Conservation (phyloP, 768 basidiomycete genomes). For the Trametes cubensis region DNA sequence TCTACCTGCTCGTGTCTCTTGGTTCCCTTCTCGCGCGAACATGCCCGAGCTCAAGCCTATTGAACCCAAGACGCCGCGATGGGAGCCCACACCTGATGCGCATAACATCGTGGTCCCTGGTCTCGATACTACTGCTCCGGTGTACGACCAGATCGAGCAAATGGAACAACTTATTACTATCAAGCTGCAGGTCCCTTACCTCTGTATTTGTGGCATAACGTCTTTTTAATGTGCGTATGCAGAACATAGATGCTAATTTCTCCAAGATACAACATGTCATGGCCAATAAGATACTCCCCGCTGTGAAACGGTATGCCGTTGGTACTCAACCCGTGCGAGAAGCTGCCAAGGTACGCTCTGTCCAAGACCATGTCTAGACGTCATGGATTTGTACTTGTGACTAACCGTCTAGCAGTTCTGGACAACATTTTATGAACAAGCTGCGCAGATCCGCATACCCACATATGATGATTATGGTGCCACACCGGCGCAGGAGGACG, state of each 20-base stretch:
- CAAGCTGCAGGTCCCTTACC: conserved; percentile 70
- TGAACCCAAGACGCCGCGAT: conserved; percentile 64
- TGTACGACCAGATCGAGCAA: conserved; percentile 87
- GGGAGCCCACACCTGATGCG: conserved; percentile 68
- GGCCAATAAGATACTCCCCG: conserved; percentile 78
- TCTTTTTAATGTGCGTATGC: conserved; percentile 9
- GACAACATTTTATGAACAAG: conserved; percentile 94
- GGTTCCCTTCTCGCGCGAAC: not conserved
- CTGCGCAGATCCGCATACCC: conserved; percentile 84
- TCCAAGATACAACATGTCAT: conserved; percentile 86
- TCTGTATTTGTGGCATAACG: not conserved
- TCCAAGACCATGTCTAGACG: not conserved
- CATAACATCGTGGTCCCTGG: conserved; percentile 69
- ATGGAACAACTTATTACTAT: conserved; percentile 95
- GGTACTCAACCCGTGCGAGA: conserved; percentile 87
- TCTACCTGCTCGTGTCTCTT: not conserved
- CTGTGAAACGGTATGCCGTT: conserved; percentile 87
- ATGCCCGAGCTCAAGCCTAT: conserved; percentile 45
- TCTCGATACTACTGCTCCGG: conserved; percentile 66
- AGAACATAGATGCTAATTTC: conserved; percentile 95
- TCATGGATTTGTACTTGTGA: too few species aligned
- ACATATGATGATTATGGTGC: conserved; percentile 64
- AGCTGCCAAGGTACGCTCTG: conserved; percentile 73
- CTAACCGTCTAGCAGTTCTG: conserved; percentile 69
- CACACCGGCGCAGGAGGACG: conserved; percentile 26